Evolutionary conservation across 495 filamentous ascomycete species (phyloP).

Genomic region (Cercophora sp.): DNA sequence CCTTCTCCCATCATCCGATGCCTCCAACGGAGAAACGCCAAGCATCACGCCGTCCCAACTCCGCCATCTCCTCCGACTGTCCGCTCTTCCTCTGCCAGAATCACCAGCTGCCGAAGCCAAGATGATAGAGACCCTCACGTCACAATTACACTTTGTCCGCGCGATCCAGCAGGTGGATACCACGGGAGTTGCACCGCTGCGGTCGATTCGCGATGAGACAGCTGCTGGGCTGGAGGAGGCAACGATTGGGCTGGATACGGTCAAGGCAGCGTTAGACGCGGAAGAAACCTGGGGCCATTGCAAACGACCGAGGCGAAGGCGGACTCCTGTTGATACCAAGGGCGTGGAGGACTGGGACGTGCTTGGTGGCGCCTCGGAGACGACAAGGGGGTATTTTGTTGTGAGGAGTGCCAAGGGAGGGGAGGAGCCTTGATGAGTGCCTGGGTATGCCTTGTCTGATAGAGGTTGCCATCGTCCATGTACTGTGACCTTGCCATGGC

Average conservation of each 20-base stretch:
- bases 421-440: neutral
- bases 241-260: constrained; percentile 37
- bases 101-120: constrained; percentile 50
- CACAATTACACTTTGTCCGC: constrained; percentile 85
- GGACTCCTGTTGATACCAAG: constrained; percentile 15
- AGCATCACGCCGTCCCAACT: constrained; percentile 50
- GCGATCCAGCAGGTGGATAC: constrained; percentile 81
- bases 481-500: too few relatives aligned
- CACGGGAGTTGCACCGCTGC: constrained; percentile 62
- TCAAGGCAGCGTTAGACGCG: constrained; percentile 32
- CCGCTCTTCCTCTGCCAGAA: constrained; percentile 73
- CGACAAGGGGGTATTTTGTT: constrained; percentile 70
- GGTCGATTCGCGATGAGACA: constrained; percentile 80
- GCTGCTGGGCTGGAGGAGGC: constrained; percentile 36
- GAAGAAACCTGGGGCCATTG: constrained; percentile 45
- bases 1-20: constrained; percentile 51
- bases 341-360: constrained; percentile 63
- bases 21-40: constrained; percentile 9
- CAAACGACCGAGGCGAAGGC: constrained; percentile 38
- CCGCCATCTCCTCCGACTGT: constrained; percentile 83
- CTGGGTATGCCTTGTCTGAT: neutral
- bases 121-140: constrained; percentile 69
- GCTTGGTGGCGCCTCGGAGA: constrained; percentile 60
- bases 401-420: constrained; percentile 57
- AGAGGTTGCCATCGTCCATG: too few relatives aligned